These are phyloP conservation scores for Metarhizium rileyi DNA, from an alignment of 2,329 filamentous ascomycete genomes.

Conservation along the genomic window DNA sequence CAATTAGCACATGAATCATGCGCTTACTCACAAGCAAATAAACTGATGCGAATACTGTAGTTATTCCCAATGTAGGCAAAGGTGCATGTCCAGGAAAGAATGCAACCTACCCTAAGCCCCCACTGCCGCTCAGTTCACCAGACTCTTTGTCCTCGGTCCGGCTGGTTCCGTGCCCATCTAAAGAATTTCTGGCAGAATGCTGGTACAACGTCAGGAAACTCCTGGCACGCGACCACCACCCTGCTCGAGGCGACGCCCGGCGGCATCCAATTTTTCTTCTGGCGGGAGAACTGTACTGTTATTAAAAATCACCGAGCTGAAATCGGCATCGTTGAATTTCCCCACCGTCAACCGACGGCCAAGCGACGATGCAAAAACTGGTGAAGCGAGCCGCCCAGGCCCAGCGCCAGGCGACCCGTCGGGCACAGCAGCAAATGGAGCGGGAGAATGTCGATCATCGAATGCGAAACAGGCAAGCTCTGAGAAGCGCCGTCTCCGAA, in stretches of 20 bases:
- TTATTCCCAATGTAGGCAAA: too few species aligned
- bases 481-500: conserved; percentile 22
- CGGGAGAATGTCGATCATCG: conserved; percentile 19
- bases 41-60: too few species aligned
- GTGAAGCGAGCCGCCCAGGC: conserved; percentile 56
- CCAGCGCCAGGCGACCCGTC: conserved; percentile 50
- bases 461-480: conserved; percentile 21
- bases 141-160: too few species aligned
- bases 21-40: too few species aligned
- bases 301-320: not conserved
- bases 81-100: too few species aligned
- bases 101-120: not conserved
- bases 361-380: conserved; percentile 56
- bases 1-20: too few species aligned
- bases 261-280: not conserved
- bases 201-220: not conserved
- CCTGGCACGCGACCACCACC: not conserved
- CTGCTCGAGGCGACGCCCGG: not conserved
- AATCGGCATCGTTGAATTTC: not conserved
- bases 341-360: not conserved
- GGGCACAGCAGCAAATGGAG: conserved; percentile 29
- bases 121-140: not conserved
- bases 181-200: conserved; percentile 1
- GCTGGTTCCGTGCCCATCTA: conserved; percentile 1
- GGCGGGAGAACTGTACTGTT: not conserved